Base-by-base conservation (phyloP, 2,329 filamentous ascomycete species). In the Botrytis squamosa region DNA sequence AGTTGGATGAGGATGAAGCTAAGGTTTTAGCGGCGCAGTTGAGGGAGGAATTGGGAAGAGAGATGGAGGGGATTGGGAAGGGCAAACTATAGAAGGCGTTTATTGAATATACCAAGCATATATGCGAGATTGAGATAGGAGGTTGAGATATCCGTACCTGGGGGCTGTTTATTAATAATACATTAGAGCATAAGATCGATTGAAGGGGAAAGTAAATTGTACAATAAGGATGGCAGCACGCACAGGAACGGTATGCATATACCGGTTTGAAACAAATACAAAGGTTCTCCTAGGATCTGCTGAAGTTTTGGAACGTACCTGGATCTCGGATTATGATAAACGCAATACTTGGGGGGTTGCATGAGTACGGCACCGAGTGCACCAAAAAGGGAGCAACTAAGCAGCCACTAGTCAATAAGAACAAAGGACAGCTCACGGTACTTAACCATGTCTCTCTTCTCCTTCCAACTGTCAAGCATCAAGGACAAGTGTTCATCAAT, bases 1-100 rank as follows among this genome's bases (percentile, higher is more conserved):
- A 95, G 75, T 80, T 95, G 72, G 92, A 95, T 78, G 92, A 95
- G 57, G 91, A 92, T 18, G 92, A 95, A 77, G 93, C 88, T 0
- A 85, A 81, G 29, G 83, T 80, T 73, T 80, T 95, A 75, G 91
- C 91, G 10, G 85, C 81, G 62, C 84, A 85, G 78, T 81, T 92
- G 36, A 83, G 89, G 75, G 79, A 81, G 63, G 84, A 85, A 73
- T 81, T 91, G 44, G 85, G 83, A 33, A 80, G 74, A 1, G 83
- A 83, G 65, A 82, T 90, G 2, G 80, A 88, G 69, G 77, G 81
- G 60, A 76, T 78, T 49, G 74, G 70, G 42, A 76, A 70, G 69
- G 73, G 73, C 42, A 79, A 78, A 71, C 74, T 79, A 75, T 79
- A 73, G 66, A 59, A 49, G 63, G 63, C 42, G n/a, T 22, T 14